Base-by-base conservation (phyloP, 768 basidiomycete genomes). In the Bullera alba region DNA sequence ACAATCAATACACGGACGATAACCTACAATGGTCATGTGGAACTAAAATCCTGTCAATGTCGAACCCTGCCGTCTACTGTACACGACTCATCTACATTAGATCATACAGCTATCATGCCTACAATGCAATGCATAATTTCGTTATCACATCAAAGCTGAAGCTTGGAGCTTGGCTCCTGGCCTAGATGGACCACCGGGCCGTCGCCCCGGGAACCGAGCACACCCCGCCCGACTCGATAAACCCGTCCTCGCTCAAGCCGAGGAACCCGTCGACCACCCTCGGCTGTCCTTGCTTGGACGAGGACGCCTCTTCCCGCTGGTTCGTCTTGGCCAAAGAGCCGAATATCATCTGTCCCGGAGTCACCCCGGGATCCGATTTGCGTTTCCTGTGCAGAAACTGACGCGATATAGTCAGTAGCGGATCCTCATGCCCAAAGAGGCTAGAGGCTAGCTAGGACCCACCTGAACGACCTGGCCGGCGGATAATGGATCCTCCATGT, bases 401-500 rank as follows among this genome's bases (percentile, higher is more conserved):
- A n/a, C n/a, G 5, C 6, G 19, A 22, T 7, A 5, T 7, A 6
- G 14, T 22, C 5, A 22, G n/a, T 30, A 19, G 16, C 10, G 10
- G 27, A 23, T 17, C n/a, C 8, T 14, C 23, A 25, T 42, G 15
- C 15, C 12, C 22, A 38, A 14, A 8, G 32, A n/a, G 7, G 34
- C 17, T 10, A 14, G 17, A 14, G 38, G 19, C 12, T 21, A 28
- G 28, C 32, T n/a, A n/a, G 12, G 34, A 57, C 65, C 56, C 50
- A 69, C 71, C 48, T 67, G 64, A 16, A 72, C 59, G 25, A 39
- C 57, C 41, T 72, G 67, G 12, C 69, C 68, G 14, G 41, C 36
- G 10, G 51, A 15, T 8, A 73, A 42, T 14, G 66, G 57, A 36
- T 63, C 63, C 36, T 70, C 67, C 54, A 60, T 69, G 27, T 71